Evolutionary conservation across 345 rosid genomes (phyloP).

Genomic region (Salix suchowensis): DNA sequence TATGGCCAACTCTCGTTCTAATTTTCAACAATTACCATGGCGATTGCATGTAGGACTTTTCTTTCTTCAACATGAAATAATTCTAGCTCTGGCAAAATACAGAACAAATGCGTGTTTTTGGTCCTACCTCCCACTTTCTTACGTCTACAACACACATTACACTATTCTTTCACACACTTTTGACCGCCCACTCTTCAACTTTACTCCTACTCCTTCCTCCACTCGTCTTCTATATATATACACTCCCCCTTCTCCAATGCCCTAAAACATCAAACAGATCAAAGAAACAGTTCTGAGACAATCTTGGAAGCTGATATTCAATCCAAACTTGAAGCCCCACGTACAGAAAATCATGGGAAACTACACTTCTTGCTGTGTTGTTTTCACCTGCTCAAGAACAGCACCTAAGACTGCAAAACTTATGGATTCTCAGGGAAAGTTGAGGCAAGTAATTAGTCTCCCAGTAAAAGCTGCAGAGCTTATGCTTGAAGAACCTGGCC

Average conservation of each 20-base stretch:
- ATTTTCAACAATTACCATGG: no score
- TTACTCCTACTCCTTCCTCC: background rate
- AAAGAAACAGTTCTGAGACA: background rate
- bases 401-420: constrained; percentile 16
- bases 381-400: background rate
- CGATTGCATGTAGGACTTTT: no score
- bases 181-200: background rate
- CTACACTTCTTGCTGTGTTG: background rate
- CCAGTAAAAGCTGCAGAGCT: constrained; percentile 43
- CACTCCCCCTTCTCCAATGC: background rate
- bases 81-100: background rate
- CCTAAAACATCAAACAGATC: background rate
- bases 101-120: background rate
- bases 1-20: no score
- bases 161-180: background rate
- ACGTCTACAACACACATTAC: background rate
- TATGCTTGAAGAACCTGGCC: constrained; percentile 51
- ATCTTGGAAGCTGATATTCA: background rate
- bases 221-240: background rate
- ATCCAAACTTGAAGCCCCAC: background rate
- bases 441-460: constrained; percentile 15
- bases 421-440: constrained; percentile 26
- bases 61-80: no score
- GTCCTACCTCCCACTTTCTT: background rate
- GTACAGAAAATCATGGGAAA: background rate